Conservation (phyloP, 78 protist genomes). For the Diacronema lutheri region DNA sequence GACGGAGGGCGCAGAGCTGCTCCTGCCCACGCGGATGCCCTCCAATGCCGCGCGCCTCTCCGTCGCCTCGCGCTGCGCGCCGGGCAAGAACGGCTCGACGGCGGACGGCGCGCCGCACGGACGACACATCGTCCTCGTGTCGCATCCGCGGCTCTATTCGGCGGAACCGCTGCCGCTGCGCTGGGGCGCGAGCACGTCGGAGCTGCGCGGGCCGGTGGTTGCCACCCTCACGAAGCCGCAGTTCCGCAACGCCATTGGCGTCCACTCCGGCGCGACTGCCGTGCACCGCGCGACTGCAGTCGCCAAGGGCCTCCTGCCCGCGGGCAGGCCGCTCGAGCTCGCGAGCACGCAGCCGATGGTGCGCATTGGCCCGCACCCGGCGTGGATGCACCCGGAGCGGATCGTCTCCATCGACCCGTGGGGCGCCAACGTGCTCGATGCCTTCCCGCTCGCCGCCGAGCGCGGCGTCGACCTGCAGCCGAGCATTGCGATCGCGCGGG, state of each 20-base stretch:
- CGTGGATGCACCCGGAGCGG: slow-evolving; percentile 18
- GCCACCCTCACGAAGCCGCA: not conserved
- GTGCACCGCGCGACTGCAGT: not conserved
- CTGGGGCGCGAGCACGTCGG: not conserved
- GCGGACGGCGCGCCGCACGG: no score
- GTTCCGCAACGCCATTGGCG: slow-evolving; percentile 8
- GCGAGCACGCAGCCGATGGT: not conserved
- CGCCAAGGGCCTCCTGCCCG: not conserved
- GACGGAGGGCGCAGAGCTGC: no score
- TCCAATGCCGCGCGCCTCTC: no score
- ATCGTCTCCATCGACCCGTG: slow-evolving; percentile 51
- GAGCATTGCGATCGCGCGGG: slow-evolving; percentile 23
- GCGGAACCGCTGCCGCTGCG: not conserved
- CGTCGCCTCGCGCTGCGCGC: no score
- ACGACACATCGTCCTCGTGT: not conserved
- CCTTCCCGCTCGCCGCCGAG: not conserved
- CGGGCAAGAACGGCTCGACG: no score
- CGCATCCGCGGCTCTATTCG: not conserved
- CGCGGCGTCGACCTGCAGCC: slow-evolving; percentile 33
- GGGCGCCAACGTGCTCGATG: not conserved
- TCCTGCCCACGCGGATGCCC: no score
- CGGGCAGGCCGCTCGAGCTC: not conserved
- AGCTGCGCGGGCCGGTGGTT: not conserved
- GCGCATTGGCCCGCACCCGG: slow-evolving; percentile 27
- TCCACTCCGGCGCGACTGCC: not conserved